Conservation (phyloP, 768 basidiomycete species). For the Kockovaella imperatae region DNA sequence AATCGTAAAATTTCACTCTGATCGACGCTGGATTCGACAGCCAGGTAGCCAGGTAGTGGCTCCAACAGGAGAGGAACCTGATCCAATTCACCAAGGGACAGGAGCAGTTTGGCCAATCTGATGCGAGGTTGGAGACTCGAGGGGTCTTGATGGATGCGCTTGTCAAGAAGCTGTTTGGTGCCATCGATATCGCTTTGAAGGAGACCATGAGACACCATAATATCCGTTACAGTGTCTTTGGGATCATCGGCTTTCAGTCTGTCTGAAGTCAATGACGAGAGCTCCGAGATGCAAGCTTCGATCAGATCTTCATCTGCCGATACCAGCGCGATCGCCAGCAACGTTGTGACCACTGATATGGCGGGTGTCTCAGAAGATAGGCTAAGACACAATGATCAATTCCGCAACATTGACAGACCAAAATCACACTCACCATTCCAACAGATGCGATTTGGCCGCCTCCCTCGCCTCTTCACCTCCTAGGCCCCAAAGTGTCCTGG, state of each 20-base stretch:
- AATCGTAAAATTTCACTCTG: neutral
- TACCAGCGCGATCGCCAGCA: conserved; percentile 83
- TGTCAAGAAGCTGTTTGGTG: conserved; percentile 14
- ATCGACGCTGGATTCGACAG: neutral
- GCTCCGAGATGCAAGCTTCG: conserved; percentile 78
- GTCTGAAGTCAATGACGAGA: conserved; percentile 62
- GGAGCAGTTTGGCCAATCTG: conserved; percentile 18
- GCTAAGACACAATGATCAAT: conserved; percentile 46
- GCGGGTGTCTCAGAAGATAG: conserved; percentile 71
- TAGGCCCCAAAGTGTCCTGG: conserved; percentile 75
- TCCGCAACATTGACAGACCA: neutral
- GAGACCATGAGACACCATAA: conserved; percentile 65
- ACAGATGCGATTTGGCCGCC: conserved; percentile 64
- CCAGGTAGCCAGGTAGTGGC: neutral
- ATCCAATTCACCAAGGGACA: conserved; percentile 11
- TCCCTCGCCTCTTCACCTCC: conserved; percentile 69
- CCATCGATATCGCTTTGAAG: conserved; percentile 9
- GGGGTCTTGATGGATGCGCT: conserved; percentile 8
- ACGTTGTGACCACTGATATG: conserved; percentile 66
- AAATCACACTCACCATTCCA: conserved; percentile 61
- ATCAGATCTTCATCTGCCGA: conserved; percentile 61
- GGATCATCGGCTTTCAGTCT: conserved; percentile 62
- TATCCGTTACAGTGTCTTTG: conserved; percentile 59
- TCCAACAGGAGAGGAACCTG: conserved; percentile 10
- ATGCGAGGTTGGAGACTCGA: conserved; percentile 9